Percentiles rank a stretch among this genome's conserved stretches.
These are phyloP conservation scores for Fusarium sp. DNA, from an alignment of 2,329 filamentous ascomycete genomes.

Conservation along the genomic window DNA sequence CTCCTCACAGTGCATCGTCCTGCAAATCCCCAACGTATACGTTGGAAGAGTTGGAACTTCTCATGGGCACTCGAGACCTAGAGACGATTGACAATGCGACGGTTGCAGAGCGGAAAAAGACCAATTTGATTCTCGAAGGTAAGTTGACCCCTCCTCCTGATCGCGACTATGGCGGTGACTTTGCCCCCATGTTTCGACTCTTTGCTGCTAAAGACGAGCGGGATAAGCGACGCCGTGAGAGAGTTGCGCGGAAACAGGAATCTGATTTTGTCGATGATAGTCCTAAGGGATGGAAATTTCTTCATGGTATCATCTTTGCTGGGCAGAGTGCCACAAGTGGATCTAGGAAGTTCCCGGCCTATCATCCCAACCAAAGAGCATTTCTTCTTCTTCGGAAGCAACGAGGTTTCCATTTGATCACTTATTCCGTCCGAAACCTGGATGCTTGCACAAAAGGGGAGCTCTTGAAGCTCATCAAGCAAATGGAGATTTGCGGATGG, in stretches of 20 bases:
- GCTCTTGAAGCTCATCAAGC: conserved; percentile 22
- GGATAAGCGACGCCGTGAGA: background rate
- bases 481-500: conserved; percentile 35
- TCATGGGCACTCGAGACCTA: background rate
- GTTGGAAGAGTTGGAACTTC: background rate
- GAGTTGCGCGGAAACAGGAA: background rate
- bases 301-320: conserved; percentile 13
- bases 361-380: conserved; percentile 14
- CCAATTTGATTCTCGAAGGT: conserved; percentile 18
- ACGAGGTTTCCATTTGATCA: background rate
- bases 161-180: conserved; percentile 12
- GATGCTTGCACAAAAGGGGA: conserved; percentile 23
- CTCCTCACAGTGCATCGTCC: background rate
- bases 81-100: background rate
- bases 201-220: background rate
- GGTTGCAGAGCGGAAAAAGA: conserved; percentile 6
- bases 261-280: background rate
- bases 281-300: conserved; percentile 21
- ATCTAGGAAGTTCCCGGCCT: background rate
- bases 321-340: background rate
- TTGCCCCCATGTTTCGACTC: background rate
- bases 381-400: conserved; percentile 7
- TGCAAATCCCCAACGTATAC: background rate
- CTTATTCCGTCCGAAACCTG: background rate
- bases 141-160: conserved; percentile 8